Base-by-base conservation (phyloP, 108 stramenopile species). In the Cyclotella sp. region DNA sequence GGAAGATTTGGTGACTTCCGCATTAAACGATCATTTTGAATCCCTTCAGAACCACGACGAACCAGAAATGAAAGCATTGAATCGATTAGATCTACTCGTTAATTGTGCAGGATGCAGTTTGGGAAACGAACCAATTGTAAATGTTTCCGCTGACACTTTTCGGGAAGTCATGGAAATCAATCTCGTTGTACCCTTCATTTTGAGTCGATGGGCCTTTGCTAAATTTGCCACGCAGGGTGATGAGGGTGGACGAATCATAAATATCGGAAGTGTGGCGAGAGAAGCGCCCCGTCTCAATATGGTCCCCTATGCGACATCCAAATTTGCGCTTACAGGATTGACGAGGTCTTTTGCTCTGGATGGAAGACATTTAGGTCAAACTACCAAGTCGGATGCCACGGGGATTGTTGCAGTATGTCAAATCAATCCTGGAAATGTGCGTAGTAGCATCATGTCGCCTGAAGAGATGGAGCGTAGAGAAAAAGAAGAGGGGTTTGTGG, bases 371-470 rank as follows among this genome's bases (percentile, higher is more conserved):
- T 59, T 78, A 28, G 51, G 40, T 30, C 63, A 78, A 47, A 82
- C 77, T 34, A 77, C 77, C 29, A 78, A 70, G 60, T 43, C 30
- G 6, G 72, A 78, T 57, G 73, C 61, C 15, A 39, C 44, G 13
- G 64, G 77, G 19, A 21, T 68, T 5, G 78, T 83, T 30, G 72
- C 82, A 16, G 78, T 79, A 19, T 78, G 82, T 54, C 73, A 70
- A 66, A 75, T 83, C 24, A 73, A 78, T 57, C 82, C 82, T 62
- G 82, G 82, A 39, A 83, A 83, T 62, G 82, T 83, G n/a, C 55
- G 66, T 14, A 83, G 77, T 72, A 49, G 44, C 21, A 77, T 83
- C 62, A 78, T 83, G 82, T 75, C 82, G 0, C 42, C 51, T 10
- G 73, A 83, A 53, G 78, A 79, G 53, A 63, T 63, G 15, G 78